A percentile compares a stretch with the other conserved stretches of the same genome.
Evolutionary conservation across 352 stramenopile genomes (phyloP).

Genomic region (Phytophthora fragariae): DNA sequence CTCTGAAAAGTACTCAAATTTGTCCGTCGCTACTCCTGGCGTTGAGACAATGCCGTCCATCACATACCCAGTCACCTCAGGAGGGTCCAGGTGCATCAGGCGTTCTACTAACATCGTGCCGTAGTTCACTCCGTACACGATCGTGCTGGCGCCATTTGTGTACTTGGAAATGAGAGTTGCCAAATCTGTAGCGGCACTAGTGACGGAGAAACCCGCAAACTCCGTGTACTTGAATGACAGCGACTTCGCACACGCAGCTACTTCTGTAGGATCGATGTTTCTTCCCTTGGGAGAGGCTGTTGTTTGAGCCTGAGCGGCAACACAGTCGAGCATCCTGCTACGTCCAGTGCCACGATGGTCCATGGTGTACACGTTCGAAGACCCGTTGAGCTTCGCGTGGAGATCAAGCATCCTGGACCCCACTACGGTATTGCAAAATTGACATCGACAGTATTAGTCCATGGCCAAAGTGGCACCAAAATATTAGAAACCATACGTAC

Average conservation of each 20-base stretch:
- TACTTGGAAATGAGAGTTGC: not conserved
- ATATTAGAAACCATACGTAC: conserved; percentile 20
- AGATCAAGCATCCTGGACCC: conserved; percentile 47
- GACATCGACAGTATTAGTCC: too few species aligned
- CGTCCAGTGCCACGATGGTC: conserved; percentile 44
- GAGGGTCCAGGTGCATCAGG: not conserved
- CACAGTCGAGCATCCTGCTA: conserved; percentile 28
- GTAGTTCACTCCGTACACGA: not conserved
- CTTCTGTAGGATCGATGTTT: conserved; percentile 23
- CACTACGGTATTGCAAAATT: conserved; percentile 24
- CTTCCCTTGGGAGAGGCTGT: conserved; percentile 32
- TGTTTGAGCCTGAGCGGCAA: conserved; percentile 26
- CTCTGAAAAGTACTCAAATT: not conserved
- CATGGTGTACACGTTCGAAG: conserved; percentile 51
- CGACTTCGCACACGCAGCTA: conserved; percentile 39
- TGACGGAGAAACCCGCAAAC: conserved; percentile 20
- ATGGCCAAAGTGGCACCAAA: too few species aligned
- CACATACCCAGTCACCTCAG: not conserved
- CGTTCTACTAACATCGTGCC: not conserved
- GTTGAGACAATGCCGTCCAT: not conserved
- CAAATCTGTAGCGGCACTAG: not conserved
- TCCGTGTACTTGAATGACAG: conserved; percentile 41
- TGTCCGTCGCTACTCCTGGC: not conserved
- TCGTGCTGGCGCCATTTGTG: not conserved
- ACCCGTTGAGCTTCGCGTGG: conserved; percentile 27